Conservation (phyloP, 768 basidiomycete genomes). For the Naganishia antarctica region DNA sequence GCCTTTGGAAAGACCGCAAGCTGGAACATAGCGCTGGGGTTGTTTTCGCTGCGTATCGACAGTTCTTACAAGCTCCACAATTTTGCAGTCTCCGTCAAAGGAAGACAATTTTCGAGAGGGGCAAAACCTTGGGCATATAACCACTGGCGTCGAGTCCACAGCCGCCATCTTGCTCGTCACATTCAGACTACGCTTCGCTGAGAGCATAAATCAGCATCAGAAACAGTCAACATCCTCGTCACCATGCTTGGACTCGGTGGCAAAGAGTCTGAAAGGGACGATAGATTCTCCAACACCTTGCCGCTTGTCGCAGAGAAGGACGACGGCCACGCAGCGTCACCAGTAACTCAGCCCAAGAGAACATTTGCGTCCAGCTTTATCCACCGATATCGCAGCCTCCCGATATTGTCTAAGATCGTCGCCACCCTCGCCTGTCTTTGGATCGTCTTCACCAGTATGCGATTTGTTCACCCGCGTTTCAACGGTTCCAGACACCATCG, state of each 20-base stretch:
- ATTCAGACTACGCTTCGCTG: no score
- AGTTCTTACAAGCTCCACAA: no score
- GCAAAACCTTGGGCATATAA: no score
- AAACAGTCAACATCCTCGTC: background rate
- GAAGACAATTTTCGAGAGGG: no score
- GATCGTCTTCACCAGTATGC: constrained; percentile 14
- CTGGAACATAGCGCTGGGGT: no score
- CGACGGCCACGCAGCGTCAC: background rate
- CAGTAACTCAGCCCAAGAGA: background rate
- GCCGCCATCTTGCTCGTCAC: no score
- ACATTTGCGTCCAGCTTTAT: background rate
- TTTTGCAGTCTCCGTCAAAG: no score
- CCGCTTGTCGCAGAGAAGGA: background rate
- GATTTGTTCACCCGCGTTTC: background rate
- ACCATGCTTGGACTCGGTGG: constrained; percentile 7
- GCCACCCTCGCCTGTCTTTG: background rate
- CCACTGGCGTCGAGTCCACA: no score
- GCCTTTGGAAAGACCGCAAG: no score
- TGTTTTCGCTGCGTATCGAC: no score
- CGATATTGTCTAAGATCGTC: background rate
- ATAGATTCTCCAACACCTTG: background rate
- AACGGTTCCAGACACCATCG: background rate
- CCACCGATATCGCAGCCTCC: background rate
- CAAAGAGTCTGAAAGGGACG: constrained; percentile 14
- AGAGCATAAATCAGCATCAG: no score